Evolutionary conservation across 2,329 filamentous ascomycete species (phyloP), one percentile per base, ranked within the genome.

Genomic region (Ascochyta lentis): DNA sequence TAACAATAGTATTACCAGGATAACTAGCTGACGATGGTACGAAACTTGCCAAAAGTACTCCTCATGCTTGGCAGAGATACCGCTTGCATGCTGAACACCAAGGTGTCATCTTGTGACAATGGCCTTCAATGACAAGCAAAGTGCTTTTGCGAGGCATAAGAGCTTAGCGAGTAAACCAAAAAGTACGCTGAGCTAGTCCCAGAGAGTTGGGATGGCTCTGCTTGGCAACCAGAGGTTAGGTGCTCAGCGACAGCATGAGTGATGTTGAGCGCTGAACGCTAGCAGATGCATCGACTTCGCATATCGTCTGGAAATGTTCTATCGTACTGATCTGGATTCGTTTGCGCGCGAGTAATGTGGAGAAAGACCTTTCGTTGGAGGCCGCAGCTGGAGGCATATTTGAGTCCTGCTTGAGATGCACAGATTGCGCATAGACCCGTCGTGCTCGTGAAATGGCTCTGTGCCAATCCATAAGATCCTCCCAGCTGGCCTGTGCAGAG

Each of bases 301-400:
- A 31, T 31, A 13, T 38, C n/a, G 29, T 19, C 8, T 16, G 29
- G 38, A 42, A 7, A 27, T n/a, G 13, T 49, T 16, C 9, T 43
- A 4, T 31, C 8, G 27, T 3, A 22, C 23, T 9, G 10, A 13
- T 2, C 19, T 9, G 4, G 7, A 10, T 7, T 13, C 7, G 3
- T n/a, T 23, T 26, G 15, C 16, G 24, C 26, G 15, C 13, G 22
- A 19, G 12, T 6, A 13, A 12, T 12, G 13, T 35, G 38, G 9
- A 34, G 15, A 7, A n/a, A 12, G 8, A 16, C 6, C 22, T 15
- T 33, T 8, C 10, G 10, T 34, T 6, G 39, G 35, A 54, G 45
- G 45, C 39, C 45, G 34, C 12, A 33, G 27, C n/a, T 27, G 33
- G 45, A 45, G 34, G 40, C 26, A 48, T 49, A 35, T 29, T 19